Evolutionary conservation across 1,284 basidiomycete species (phyloP), one percentile per base, ranked within the genome.

Genomic region (Calocybe gambosa): DNA sequence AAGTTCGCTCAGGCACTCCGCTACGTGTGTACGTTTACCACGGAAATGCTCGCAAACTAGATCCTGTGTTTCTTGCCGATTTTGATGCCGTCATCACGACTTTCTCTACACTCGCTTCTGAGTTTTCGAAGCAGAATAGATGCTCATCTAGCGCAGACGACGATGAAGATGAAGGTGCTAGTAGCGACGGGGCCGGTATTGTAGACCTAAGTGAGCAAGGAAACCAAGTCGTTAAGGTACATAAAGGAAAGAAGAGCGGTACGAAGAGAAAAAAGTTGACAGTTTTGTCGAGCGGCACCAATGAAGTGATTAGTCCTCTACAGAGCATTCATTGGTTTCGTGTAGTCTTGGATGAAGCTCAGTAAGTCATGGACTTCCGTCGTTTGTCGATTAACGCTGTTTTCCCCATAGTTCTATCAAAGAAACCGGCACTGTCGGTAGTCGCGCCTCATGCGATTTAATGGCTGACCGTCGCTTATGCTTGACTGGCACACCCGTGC

Each of bases 21-120:
- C 67, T 95, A 3, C 80, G 82, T 20, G 83, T 99, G 26, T 99
- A 98, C 67, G 81, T 99, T 51, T 99, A 99, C 62, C 96, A 99
- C 60, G 96, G 96, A 10, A 88, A 90, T 56, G 75, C 84, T 15
- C 84, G 96, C n/a, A 79, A 86, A 39, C 82, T 83, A 12, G 93
- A 98, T 63, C 80, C 92, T 12, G 64, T 75, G 6, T 91, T 86
- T 63, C 74, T 99, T 28, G 88, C 92, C 10, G 84, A 96, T 60
- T 93, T 97, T 62, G 96, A 99, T 66, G 86, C 93, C 20, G 95
- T 99, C 46, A 90, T 99, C 62, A 99, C 96, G 6, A 98, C 95
- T 0, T 99, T 93, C 66, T 85, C 92, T 33, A 98, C 95, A 0
- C 76, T 99, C 23, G 95, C 93, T 0, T 89, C 89, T 21, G 96